These are phyloP conservation scores for Biscogniauxia marginata DNA, from an alignment of 2,329 filamentous ascomycete genomes.

Conservation along the genomic window DNA sequence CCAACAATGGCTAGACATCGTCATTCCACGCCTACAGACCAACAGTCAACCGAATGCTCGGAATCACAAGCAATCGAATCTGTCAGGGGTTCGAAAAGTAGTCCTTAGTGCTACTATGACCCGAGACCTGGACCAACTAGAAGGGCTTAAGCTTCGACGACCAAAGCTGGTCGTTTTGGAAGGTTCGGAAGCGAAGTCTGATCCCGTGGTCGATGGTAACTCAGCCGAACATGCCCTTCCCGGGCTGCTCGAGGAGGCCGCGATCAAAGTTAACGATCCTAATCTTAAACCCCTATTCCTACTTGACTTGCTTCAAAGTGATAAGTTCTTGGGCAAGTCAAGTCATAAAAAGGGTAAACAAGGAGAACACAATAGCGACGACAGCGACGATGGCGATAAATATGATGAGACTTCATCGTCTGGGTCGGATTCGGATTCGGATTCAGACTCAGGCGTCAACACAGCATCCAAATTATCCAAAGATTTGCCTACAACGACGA, in stretches of 20 bases:
- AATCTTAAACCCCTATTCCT: slow-evolving; percentile 80
- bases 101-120: slow-evolving; percentile 93
- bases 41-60: slow-evolving; percentile 48
- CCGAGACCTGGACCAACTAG: slow-evolving; percentile 76
- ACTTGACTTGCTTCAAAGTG: slow-evolving; percentile 68
- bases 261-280: slow-evolving; percentile 66
- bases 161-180: slow-evolving; percentile 78
- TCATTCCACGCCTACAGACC: slow-evolving; percentile 61
- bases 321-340: slow-evolving; percentile 41
- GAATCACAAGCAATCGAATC: slow-evolving; percentile 52
- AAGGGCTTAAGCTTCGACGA: slow-evolving; percentile 66
- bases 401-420: slow-evolving; percentile 37
- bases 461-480: slow-evolving; percentile 9
- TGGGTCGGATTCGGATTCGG: slow-evolving; percentile 35
- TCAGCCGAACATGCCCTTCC: slow-evolving; percentile 58
- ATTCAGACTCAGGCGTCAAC: slow-evolving; percentile 30
- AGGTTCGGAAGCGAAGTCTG: slow-evolving; percentile 38
- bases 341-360: slow-evolving; percentile 12
- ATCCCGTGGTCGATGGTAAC: slow-evolving; percentile 37
- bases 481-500: slow-evolving; percentile 1
- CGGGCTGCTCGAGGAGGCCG: slow-evolving; percentile 59
- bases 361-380: no score
- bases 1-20: slow-evolving; percentile 80
- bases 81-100: slow-evolving; percentile 68
- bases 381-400: slow-evolving; percentile 12